Evolutionary conservation across 768 basidiomycete genomes (phyloP).

Genomic region (Lentinus brumalis): DNA sequence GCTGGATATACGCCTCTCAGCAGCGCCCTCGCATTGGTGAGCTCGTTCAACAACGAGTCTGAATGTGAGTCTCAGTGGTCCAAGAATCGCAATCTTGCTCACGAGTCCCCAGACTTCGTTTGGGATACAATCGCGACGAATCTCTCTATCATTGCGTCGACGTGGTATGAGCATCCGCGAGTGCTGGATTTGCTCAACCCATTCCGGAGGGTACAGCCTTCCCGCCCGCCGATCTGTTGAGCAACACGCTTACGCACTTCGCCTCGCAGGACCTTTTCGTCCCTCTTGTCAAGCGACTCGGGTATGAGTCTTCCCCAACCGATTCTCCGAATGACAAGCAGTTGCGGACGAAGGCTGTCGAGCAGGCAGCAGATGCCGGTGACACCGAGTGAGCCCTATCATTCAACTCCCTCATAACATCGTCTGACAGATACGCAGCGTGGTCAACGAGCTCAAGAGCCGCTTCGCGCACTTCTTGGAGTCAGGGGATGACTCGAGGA

Average conservation of each 20-base stretch:
- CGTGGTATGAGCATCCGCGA: constrained; percentile 83
- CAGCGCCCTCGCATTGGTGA: constrained; percentile 72
- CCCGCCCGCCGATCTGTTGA: neutral
- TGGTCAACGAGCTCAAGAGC: constrained; percentile 67
- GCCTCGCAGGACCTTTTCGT: constrained; percentile 1
- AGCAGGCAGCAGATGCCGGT: constrained; percentile 49
- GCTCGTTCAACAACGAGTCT: constrained; percentile 69
- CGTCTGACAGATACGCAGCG: constrained; percentile 41
- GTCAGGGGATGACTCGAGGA: constrained; percentile 72
- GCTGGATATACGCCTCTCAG: constrained; percentile 83
- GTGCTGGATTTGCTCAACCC: constrained; percentile 56
- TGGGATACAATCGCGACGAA: constrained; percentile 71
- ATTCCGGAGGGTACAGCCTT: constrained; percentile 54
- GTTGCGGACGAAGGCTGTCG: constrained; percentile 75
- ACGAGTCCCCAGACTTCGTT: constrained; percentile 64
- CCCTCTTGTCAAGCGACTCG: constrained; percentile 78
- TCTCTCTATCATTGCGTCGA: constrained; percentile 53
- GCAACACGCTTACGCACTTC: neutral
- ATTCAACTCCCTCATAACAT: neutral
- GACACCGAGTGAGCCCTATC: constrained; percentile 39
- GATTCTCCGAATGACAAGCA: constrained; percentile 72
- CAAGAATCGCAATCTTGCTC: neutral
- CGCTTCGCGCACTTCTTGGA: constrained; percentile 74
- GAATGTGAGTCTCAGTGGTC: constrained; percentile 56
- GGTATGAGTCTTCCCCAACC: constrained; percentile 66